A percentile compares a stretch with the other conserved stretches of the same genome.
Evolutionary conservation across 2,329 filamentous ascomycete species (phyloP).

Genomic region (Ophiostoma fasciatum): DNA sequence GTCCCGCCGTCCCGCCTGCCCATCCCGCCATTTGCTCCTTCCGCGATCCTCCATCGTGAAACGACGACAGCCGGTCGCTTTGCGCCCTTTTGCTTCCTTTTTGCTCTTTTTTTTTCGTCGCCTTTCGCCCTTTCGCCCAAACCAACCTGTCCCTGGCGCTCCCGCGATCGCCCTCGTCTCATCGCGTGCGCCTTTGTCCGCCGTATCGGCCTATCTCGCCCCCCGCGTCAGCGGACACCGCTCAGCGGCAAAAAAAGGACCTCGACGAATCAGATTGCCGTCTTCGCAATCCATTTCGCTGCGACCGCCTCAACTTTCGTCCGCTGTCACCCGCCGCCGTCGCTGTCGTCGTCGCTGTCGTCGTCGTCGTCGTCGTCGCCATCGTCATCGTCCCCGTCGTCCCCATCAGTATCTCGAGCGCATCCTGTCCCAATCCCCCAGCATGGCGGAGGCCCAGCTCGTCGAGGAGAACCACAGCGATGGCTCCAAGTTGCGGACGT

Average conservation of each 20-base stretch:
- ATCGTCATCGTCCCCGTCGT: too few relatives aligned
- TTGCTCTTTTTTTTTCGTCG: neutral
- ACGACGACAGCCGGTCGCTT: neutral
- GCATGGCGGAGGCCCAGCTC: slow-evolving; percentile 15
- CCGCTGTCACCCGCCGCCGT: neutral
- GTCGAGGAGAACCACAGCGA: slow-evolving; percentile 48
- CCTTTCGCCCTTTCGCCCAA: neutral
- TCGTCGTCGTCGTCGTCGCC: too few relatives aligned
- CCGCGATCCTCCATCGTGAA: too few relatives aligned
- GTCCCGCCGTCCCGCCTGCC: too few relatives aligned
- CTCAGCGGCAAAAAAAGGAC: neutral
- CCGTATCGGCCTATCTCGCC: too few relatives aligned
- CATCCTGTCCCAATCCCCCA: too few relatives aligned
- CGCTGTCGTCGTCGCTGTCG: neutral
- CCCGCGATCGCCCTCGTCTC: too few relatives aligned
- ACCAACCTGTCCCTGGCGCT: too few relatives aligned
- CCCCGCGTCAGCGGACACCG: slow-evolving; percentile 4
- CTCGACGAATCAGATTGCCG: too few relatives aligned
- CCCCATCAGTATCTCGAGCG: neutral
- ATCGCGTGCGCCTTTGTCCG: too few relatives aligned
- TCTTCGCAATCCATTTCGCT: too few relatives aligned
- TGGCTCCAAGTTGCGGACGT: slow-evolving; percentile 75
- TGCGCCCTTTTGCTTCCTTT: neutral
- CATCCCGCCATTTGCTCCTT: too few relatives aligned
- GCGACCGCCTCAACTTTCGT: neutral